These are phyloP conservation scores for Eimeria falciformis DNA, from an alignment of 169 alveolate species.

Conservation along the genomic window DNA sequence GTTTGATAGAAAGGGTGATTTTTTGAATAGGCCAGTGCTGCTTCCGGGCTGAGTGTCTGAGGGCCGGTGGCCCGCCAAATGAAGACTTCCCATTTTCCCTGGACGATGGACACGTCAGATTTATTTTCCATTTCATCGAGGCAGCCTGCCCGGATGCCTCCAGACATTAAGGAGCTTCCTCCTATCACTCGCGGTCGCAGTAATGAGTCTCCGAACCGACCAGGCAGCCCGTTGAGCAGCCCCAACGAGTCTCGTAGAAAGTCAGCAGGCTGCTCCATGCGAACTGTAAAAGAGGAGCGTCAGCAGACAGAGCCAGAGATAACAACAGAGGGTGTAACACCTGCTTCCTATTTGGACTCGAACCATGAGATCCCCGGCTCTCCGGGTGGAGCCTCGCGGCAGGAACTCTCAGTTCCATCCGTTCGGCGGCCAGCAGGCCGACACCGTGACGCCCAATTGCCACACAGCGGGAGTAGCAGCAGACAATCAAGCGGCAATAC, in stretches of 20 bases:
- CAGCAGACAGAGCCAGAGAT: slow-evolving; percentile 28
- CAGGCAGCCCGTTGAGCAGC: slow-evolving; percentile 54
- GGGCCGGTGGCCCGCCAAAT: slow-evolving; percentile 36
- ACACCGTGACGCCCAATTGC: slow-evolving; percentile 25
- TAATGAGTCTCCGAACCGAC: slow-evolving; percentile 54
- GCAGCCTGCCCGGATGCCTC: slow-evolving; percentile 75
- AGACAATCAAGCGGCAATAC: slow-evolving; percentile 66
- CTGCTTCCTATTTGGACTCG: slow-evolving; percentile 2
- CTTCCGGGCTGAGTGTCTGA: not conserved
- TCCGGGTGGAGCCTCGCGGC: not conserved
- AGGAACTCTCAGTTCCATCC: slow-evolving; percentile 6
- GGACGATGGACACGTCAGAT: slow-evolving; percentile 71
- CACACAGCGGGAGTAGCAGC: slow-evolving; percentile 73
- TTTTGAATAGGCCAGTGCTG: not conserved
- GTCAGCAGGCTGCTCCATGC: slow-evolving; percentile 68
- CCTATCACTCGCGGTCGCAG: slow-evolving; percentile 72
- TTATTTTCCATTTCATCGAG: slow-evolving; percentile 66
- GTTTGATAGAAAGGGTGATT: not conserved
- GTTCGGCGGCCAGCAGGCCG: slow-evolving; percentile 41
- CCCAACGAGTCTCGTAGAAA: slow-evolving; percentile 65
- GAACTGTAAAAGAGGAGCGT: slow-evolving; percentile 69
- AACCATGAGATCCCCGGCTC: slow-evolving; percentile 11
- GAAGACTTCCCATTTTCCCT: not conserved
- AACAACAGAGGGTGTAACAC: not conserved
- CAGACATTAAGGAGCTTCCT: slow-evolving; percentile 70